phyloP scores from a whole-genome alignment of 768 basidiomycete species.

The Collybiopsis confluens region DNA sequence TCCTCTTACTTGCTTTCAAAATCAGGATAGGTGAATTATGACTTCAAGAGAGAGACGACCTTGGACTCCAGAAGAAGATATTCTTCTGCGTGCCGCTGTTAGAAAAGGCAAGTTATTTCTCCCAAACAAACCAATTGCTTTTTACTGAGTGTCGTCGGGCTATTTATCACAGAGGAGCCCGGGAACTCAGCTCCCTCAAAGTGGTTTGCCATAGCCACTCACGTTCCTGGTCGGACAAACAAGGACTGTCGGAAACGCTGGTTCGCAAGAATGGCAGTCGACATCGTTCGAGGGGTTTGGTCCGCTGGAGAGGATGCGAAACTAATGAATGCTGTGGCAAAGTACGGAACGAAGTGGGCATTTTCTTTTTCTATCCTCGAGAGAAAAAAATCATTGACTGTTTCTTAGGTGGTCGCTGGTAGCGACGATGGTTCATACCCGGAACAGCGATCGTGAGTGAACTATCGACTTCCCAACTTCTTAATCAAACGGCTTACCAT shows the following conservation, averaged over 20 bases:
- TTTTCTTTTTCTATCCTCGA: background rate
- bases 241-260: conserved; percentile 63
- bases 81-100: conserved; percentile 48
- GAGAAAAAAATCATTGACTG: too few species aligned
- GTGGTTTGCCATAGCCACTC: conserved; percentile 61
- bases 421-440: conserved; percentile 50
- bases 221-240: conserved; percentile 58
- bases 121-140: conserved; percentile 4
- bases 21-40: background rate
- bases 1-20: too few species aligned
- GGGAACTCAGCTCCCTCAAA: conserved; percentile 56
- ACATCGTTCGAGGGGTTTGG: conserved; percentile 60
- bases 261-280: conserved; percentile 61
- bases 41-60: conserved; percentile 39
- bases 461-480: background rate
- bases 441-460: conserved; percentile 56
- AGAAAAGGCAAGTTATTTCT: conserved; percentile 32
- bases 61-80: conserved; percentile 50
- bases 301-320: conserved; percentile 56
- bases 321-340: conserved; percentile 49
- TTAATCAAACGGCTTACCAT: too few species aligned
- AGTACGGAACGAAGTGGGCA: conserved; percentile 48
- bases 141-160: conserved; percentile 12
- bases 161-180: conserved; percentile 45
- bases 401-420: conserved; percentile 50